phyloP scores from a whole-genome alignment of 495 filamentous ascomycete species.

The Penicillium arizonense region DNA sequence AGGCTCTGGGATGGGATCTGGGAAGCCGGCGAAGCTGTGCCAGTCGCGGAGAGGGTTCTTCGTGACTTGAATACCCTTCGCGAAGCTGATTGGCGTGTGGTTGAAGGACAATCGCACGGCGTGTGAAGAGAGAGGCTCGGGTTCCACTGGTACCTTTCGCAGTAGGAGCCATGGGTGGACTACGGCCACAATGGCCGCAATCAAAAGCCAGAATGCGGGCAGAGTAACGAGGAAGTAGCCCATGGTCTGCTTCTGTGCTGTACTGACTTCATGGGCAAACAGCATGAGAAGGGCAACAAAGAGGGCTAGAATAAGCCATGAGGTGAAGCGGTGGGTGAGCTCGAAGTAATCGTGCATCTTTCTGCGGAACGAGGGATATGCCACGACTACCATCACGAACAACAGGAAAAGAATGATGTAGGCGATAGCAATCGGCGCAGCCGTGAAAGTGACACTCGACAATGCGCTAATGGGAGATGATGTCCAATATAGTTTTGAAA shows the following conservation, averaged over 20 bases:
- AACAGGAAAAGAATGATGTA: constrained; percentile 28
- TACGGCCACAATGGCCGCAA: constrained; percentile 56
- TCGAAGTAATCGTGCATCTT: constrained; percentile 65
- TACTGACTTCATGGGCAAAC: constrained; percentile 25
- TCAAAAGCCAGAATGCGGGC: constrained; percentile 69
- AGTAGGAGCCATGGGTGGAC: constrained; percentile 69
- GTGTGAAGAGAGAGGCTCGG: constrained; percentile 63
- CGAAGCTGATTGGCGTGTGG: constrained; percentile 37
- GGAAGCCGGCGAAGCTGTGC: constrained; percentile 72
- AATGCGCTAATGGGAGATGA: constrained; percentile 12
- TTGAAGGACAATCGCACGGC: constrained; percentile 67
- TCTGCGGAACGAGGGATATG: constrained; percentile 51
- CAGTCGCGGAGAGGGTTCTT: constrained; percentile 60
- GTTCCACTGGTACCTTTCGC: constrained; percentile 53
- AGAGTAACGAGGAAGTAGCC: constrained; percentile 43
- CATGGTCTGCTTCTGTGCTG: constrained; percentile 13
- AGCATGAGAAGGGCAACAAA: constrained; percentile 52
- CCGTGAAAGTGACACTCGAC: constrained; percentile 11
- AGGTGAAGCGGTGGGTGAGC: constrained; percentile 62
- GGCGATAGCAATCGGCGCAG: constrained; percentile 14
- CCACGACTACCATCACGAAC: constrained; percentile 32
- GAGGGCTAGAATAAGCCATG: constrained; percentile 59
- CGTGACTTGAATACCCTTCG: constrained; percentile 28
- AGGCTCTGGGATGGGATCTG: constrained; percentile 26
- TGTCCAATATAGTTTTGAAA: constrained; percentile 35